Base-by-base conservation (phyloP, 2,329 filamentous ascomycete genomes). In the Tetracladium maxilliforme region DNA sequence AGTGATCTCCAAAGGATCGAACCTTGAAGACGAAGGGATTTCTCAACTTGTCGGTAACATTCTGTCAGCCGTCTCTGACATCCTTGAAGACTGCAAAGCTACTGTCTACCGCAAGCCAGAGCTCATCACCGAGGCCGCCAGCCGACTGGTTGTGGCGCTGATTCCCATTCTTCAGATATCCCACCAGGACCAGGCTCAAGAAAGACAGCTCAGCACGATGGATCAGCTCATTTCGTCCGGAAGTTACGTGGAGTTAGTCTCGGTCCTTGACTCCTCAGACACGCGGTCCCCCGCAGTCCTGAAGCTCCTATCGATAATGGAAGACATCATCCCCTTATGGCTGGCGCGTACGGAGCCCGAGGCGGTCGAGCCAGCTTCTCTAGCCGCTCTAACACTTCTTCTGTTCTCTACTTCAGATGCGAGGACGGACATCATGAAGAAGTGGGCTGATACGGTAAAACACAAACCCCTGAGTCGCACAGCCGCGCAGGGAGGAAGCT, bases 101-200 rank as follows among this genome's bases (percentile, higher is more conserved):
- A 56, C 51, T 0, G 51, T 51, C 3, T 65, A 61, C 33, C 58
- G 76, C 11, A 65, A 67, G 14, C 70, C 69, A 1, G 75, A 80
- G 29, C 54, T 79, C 13, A 58, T 78, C 4, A 67, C 69, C 14
- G 70, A 77, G 37, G 67, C 70, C 0, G 58, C 60, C 10, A 63
- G 68, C 35, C 55, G 53, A n/a, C 53, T 81, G 2, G 52, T 76
- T 8, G 53, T 65, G 6, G 60, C 70, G 5, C 44, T 53, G 1
- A 46, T 60, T 7, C 64, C 66, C 1, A 27, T 63, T 2, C 38
- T 69, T 3, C 52, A n/a, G n/a, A n/a, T n/a, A n/a, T n/a, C n/a
- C n/a, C n/a, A n/a, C n/a, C n/a, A n/a, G n/a, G n/a, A n/a, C n/a
- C n/a, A n/a, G n/a, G n/a, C n/a, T n/a, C n/a, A n/a, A n/a, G n/a